Percentiles rank a stretch among this genome's conserved stretches.
These are phyloP conservation scores for Leccinum subtestaceum DNA, from an alignment of 768 basidiomycete species.

Conservation along the genomic window DNA sequence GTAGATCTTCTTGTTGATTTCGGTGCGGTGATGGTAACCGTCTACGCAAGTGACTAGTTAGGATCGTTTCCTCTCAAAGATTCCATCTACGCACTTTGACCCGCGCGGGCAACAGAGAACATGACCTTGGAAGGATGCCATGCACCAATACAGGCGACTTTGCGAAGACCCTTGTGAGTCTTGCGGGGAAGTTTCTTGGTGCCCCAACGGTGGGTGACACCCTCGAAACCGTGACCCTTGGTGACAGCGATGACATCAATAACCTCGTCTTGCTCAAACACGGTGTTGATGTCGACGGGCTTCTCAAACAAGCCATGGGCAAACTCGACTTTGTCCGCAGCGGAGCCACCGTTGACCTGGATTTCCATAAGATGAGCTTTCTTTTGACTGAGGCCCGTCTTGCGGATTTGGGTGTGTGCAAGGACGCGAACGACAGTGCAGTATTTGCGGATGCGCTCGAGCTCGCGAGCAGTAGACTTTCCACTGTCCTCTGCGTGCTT, in stretches of 20 bases:
- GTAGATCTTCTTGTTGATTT: constrained; percentile 99
- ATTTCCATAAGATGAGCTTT: constrained; percentile 99
- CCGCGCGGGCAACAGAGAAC: constrained; percentile 99
- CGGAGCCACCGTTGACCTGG: constrained; percentile 95
- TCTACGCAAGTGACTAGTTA: constrained; percentile 44
- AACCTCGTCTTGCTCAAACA: constrained; percentile 97
- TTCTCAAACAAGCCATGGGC: constrained; percentile 96
- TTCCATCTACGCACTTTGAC: constrained; percentile 77
- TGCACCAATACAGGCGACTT: constrained; percentile 98
- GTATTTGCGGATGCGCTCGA: constrained; percentile 99
- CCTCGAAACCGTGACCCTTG: constrained; percentile 99
- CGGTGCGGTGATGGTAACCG: constrained; percentile 95
- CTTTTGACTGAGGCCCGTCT: constrained; percentile 98
- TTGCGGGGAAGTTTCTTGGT: constrained; percentile 98
- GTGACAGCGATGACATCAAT: constrained; percentile 98
- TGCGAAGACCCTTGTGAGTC: constrained; percentile 99
- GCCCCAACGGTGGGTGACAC: constrained; percentile 99
- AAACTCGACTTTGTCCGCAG: constrained; percentile 97
- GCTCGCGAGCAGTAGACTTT: constrained; percentile 89
- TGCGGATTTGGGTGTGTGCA: constrained; percentile 97
- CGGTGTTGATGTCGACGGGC: constrained; percentile 74
- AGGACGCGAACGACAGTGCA: constrained; percentile 99
- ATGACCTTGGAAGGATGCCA: constrained; percentile 99
- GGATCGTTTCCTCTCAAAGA: not conserved
- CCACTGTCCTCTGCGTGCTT: constrained; percentile 95